Conservation (phyloP, 768 basidiomycete genomes). For the Rhizopogon sp. region DNA sequence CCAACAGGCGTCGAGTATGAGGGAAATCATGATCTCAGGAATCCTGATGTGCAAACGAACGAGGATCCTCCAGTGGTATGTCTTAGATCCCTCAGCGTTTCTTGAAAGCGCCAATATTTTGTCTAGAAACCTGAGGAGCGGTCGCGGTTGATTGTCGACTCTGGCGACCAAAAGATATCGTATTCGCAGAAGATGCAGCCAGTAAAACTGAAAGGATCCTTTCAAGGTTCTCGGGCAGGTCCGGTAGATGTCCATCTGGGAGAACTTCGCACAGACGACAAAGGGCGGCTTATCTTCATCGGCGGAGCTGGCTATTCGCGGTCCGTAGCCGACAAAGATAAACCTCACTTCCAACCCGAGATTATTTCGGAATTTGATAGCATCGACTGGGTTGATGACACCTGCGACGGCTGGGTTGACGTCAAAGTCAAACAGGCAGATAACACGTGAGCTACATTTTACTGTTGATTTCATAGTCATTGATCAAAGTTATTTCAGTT, state of each 20-base stretch:
- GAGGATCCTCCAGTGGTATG: background rate
- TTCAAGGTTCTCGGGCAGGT: background rate
- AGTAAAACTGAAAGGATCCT: background rate
- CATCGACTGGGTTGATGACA: conserved; percentile 30
- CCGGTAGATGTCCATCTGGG: background rate
- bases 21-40: background rate
- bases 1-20: background rate
- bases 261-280: background rate
- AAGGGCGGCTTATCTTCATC: conserved; percentile 28
- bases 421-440: conserved; percentile 14
- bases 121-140: background rate
- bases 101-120: background rate
- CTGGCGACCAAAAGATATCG: background rate
- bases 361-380: conserved; percentile 26
- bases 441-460: background rate
- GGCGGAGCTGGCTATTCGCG: conserved; percentile 21
- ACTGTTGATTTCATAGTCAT: background rate
- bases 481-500: background rate
- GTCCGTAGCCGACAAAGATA: conserved; percentile 8
- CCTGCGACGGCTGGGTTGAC: conserved; percentile 27
- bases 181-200: no score
- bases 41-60: conserved; percentile 1
- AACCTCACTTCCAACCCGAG: conserved; percentile 15
- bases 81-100: background rate
- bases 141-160: background rate